Conservation (phyloP, 345 rosid genomes). For the Syzygium grande region DNA sequence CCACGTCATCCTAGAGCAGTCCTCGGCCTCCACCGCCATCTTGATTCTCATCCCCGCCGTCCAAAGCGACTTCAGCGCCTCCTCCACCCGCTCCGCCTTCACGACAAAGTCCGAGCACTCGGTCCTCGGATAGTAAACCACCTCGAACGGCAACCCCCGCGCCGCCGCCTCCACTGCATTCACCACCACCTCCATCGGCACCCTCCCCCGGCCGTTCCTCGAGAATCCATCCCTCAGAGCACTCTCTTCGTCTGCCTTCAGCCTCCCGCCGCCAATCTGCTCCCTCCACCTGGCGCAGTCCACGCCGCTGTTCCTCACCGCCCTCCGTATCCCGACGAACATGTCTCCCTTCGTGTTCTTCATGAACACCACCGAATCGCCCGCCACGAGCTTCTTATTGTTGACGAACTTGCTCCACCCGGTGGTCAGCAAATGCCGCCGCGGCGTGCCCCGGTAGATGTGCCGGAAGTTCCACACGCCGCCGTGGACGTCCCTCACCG, state of each 20-base stretch:
- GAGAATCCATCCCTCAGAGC: conserved; percentile 4
- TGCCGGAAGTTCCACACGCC: conserved; percentile 70
- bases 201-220: conserved; percentile 35
- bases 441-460: conserved; percentile 85
- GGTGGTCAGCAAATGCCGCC: conserved; percentile 79
- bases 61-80: conserved; percentile 41
- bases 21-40: conserved; percentile 78
- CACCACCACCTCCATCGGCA: conserved; percentile 39
- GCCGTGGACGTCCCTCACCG: conserved; percentile 67
- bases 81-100: conserved; percentile 70
- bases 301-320: conserved; percentile 16
- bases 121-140: conserved; percentile 64
- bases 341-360: conserved; percentile 38
- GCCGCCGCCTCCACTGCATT: conserved; percentile 52
- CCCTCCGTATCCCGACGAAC: conserved; percentile 68
- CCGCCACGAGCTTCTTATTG: conserved; percentile 75
- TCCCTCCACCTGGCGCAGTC: conserved; percentile 43
- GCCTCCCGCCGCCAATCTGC: conserved; percentile 8
- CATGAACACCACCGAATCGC: conserved; percentile 87
- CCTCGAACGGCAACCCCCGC: conserved; percentile 56
- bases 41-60: conserved; percentile 64
- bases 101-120: conserved; percentile 80
- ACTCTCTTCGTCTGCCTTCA: conserved; percentile 4
- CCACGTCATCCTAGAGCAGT: conserved; percentile 65
- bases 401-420: conserved; percentile 98